Evolutionary conservation across 1,284 basidiomycete genomes (phyloP), one percentile per base, ranked within the genome.

Genomic region (Cutaneotrichosporon dermatis): DNA sequence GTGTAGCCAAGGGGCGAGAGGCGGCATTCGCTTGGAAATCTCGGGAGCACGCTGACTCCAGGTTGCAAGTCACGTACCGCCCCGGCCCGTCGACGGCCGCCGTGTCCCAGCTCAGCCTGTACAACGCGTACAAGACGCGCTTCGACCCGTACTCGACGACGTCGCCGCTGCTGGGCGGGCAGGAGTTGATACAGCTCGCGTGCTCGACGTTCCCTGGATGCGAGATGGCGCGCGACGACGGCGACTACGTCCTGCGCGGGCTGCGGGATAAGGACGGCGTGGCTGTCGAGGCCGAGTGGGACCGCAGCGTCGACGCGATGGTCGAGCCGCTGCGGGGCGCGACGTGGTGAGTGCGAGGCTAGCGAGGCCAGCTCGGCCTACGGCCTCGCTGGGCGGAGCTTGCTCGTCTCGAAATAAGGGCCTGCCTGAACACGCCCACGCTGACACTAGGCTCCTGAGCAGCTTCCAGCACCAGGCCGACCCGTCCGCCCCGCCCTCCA

Each of bases 191-290:
- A 36, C 71, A 73, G 59, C 66, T 76, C 33, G 74, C 72, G 6
- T 74, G 72, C 44, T 72, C 73, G 1, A 76, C 74, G 6, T 76
- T 75, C 44, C 68, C 71, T 1, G 74, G 73, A 3, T 73, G 74
- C 53, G 71, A 70, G 55, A 73, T 76, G 71, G 73, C 73, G 25
- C 64, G 66, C 45, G 73, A 72, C 41, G 71, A 72, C 8, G 69
- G 66, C 2, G 73, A 76, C 35, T 76, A 73, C 43, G 69, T 74
- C 9, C 42, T 75, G 40, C 69, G 65, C 39, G 75, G 75, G 0
- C 33, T 76, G 54, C 59, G 66, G 39, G 66, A 70, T 55, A 70
- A 67, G 57, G 71, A 72, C 10, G 60, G 55, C 10, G 57, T 35
- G 8, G 57, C 50, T 51, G 51, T 34, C n/a, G 62, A 63, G 4